Evolutionary conservation across 345 rosid species (phyloP).

Genomic region (Syzygium grande): DNA sequence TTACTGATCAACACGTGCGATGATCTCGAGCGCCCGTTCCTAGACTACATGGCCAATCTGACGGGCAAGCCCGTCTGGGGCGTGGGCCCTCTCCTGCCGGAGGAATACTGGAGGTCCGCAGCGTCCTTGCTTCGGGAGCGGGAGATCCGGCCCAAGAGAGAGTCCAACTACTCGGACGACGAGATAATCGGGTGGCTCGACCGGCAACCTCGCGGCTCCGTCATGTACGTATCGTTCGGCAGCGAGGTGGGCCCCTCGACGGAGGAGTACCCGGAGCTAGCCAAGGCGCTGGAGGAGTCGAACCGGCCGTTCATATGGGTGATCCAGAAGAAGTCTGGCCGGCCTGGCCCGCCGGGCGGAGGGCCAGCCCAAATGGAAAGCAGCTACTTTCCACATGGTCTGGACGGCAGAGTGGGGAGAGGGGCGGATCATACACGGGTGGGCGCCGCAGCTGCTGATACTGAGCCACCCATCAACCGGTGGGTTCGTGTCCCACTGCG

Average conservation of each 20-base stretch:
- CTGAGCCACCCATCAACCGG: slow-evolving; percentile 35
- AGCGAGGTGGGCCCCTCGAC: slow-evolving; percentile 10
- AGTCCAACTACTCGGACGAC: slow-evolving; percentile 11
- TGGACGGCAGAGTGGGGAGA: slow-evolving; percentile 10
- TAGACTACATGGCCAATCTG: slow-evolving; percentile 18
- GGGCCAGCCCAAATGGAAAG: neutral
- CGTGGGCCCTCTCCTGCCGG: slow-evolving; percentile 26
- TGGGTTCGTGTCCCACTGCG: slow-evolving; percentile 46
- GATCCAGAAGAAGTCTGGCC: slow-evolving; percentile 7
- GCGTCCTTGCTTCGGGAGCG: slow-evolving; percentile 6
- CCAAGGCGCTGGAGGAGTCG: slow-evolving; percentile 13
- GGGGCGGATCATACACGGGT: slow-evolving; percentile 28
- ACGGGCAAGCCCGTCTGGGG: slow-evolving; percentile 24
- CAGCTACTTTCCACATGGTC: slow-evolving; percentile 2
- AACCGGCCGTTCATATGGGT: slow-evolving; percentile 23
- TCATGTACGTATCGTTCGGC: slow-evolving; percentile 21
- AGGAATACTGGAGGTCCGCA: slow-evolving; percentile 15
- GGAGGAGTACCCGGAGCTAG: slow-evolving; percentile 18
- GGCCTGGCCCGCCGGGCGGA: neutral
- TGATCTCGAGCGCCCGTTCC: slow-evolving; percentile 33
- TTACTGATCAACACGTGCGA: slow-evolving; percentile 34
- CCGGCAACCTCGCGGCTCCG: slow-evolving; percentile 9
- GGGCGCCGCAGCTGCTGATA: slow-evolving; percentile 49
- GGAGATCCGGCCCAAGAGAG: slow-evolving; percentile 4
- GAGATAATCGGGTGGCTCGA: slow-evolving; percentile 20